Evolutionary conservation across 768 basidiomycete species (phyloP).

Genomic region (Trametes cubensis): DNA sequence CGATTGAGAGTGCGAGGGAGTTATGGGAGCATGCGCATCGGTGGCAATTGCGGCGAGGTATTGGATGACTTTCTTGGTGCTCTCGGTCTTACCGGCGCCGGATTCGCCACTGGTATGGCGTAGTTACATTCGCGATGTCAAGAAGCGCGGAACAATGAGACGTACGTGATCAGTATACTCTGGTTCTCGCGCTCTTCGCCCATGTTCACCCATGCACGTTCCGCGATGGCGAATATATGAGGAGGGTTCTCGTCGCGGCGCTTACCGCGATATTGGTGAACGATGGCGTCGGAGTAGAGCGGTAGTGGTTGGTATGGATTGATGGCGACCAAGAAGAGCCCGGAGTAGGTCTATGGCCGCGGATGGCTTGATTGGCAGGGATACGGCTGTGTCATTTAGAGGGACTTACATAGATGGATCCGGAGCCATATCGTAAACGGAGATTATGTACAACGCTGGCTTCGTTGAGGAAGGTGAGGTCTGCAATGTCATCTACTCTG

Average conservation of each 20-base stretch:
- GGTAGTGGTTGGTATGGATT: slow-evolving; percentile 95
- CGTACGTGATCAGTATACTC: slow-evolving; percentile 96
- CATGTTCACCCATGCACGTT: slow-evolving; percentile 98
- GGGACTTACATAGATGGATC: slow-evolving; percentile 77
- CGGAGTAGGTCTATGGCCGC: slow-evolving; percentile 78
- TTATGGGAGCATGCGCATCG: slow-evolving; percentile 61
- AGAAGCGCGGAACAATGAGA: background rate
- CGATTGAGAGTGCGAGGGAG: slow-evolving; percentile 65
- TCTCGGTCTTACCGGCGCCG: slow-evolving; percentile 98
- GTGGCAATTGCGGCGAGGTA: slow-evolving; percentile 97
- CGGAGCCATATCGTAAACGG: slow-evolving; percentile 85
- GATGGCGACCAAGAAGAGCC: slow-evolving; percentile 96
- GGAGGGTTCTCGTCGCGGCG: slow-evolving; percentile 92
- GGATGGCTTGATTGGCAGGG: background rate
- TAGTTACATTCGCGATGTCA: background rate
- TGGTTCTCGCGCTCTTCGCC: slow-evolving; percentile 96
- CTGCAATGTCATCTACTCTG: slow-evolving; percentile 96
- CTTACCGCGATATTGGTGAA: slow-evolving; percentile 88
- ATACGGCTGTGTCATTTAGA: background rate
- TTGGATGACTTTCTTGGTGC: slow-evolving; percentile 98
- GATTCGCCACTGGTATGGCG: slow-evolving; percentile 82
- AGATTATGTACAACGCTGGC: slow-evolving; percentile 99
- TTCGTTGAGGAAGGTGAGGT: slow-evolving; percentile 97
- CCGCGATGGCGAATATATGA: slow-evolving; percentile 96
- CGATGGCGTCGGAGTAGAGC: slow-evolving; percentile 84